These are phyloP conservation scores for Cyclotella cryptica DNA, from an alignment of 108 stramenopile species.

Conservation along the genomic window DNA sequence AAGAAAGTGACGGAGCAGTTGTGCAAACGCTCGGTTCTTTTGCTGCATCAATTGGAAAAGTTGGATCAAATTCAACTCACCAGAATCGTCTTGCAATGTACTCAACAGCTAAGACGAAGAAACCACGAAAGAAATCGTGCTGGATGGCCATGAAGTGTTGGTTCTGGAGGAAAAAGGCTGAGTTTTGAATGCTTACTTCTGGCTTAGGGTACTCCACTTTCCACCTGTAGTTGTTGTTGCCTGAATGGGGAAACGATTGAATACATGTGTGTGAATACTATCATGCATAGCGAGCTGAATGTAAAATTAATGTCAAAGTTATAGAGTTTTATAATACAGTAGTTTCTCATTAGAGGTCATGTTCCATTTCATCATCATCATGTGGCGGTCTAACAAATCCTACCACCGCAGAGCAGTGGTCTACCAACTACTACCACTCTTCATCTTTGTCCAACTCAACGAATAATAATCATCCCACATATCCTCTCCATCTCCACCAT, in stretches of 20 bases:
- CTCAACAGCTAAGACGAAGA: not conserved
- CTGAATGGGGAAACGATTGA: not conserved
- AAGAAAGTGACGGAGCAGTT: not conserved
- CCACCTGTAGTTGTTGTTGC: not conserved
- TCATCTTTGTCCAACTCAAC: constrained; percentile 24
- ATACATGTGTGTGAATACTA: not conserved
- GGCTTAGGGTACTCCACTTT: not conserved
- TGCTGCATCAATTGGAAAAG: constrained; percentile 9
- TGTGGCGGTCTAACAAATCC: not conserved
- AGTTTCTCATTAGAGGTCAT: not conserved
- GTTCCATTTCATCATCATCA: not conserved
- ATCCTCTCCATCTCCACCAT: not conserved
- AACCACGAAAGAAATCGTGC: not conserved
- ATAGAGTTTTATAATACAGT: not conserved
- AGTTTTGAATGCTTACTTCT: not conserved
- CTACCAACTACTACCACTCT: constrained; percentile 1
- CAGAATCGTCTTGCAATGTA: not conserved
- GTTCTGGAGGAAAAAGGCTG: not conserved
- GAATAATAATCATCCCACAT: constrained; percentile 28
- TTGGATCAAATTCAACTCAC: not conserved
- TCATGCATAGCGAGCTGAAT: too few relatives aligned
- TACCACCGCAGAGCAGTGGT: not conserved
- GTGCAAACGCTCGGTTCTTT: not conserved
- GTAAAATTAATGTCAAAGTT: too few relatives aligned
- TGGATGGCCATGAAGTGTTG: not conserved